A percentile compares a stretch with the other conserved stretches of the same genome.
Evolutionary conservation across 2,329 filamentous ascomycete genomes (phyloP).

Genomic region (Fusarium avenaceum): DNA sequence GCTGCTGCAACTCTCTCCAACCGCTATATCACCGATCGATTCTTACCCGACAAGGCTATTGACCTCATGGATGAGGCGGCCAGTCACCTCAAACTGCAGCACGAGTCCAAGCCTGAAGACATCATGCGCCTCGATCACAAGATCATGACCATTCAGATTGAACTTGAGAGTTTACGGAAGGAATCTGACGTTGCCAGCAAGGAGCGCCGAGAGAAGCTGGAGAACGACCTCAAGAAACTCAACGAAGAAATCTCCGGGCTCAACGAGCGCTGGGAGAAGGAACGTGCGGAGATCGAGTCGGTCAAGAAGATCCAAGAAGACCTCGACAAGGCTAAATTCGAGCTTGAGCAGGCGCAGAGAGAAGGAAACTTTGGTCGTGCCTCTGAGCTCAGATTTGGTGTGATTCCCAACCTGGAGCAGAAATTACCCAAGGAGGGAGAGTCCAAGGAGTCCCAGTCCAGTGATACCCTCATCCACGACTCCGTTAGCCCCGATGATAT

Average conservation of each 20-base stretch:
- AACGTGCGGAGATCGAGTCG: constrained; percentile 84
- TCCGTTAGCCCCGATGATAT: constrained; percentile 97
- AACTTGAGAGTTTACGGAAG: constrained; percentile 92
- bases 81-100: constrained; percentile 88
- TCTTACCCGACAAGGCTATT: constrained; percentile 96
- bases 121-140: constrained; percentile 93
- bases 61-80: constrained; percentile 97
- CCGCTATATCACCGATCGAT: constrained; percentile 95
- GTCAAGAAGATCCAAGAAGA: constrained; percentile 90
- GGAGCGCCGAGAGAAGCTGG: constrained; percentile 88
- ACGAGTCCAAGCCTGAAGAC: constrained; percentile 96
- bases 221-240: constrained; percentile 79
- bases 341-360: constrained; percentile 88
- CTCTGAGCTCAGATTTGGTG: constrained; percentile 90
- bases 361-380: constrained; percentile 90
- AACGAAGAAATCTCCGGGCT: constrained; percentile 82
- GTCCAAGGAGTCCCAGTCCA: constrained; percentile 52
- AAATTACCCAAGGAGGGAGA: constrained; percentile 83
- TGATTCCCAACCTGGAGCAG: constrained; percentile 83
- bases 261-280: constrained; percentile 89
- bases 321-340: constrained; percentile 86
- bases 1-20: constrained; percentile 94
- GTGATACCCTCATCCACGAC: constrained; percentile 83
- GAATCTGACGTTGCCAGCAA: constrained; percentile 91
- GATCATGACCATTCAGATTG: constrained; percentile 98